A percentile compares a stretch with the other conserved stretches of the same genome.
phyloP scores from a whole-genome alignment of 1,284 basidiomycete species.

The Bjerkandera adusta region DNA sequence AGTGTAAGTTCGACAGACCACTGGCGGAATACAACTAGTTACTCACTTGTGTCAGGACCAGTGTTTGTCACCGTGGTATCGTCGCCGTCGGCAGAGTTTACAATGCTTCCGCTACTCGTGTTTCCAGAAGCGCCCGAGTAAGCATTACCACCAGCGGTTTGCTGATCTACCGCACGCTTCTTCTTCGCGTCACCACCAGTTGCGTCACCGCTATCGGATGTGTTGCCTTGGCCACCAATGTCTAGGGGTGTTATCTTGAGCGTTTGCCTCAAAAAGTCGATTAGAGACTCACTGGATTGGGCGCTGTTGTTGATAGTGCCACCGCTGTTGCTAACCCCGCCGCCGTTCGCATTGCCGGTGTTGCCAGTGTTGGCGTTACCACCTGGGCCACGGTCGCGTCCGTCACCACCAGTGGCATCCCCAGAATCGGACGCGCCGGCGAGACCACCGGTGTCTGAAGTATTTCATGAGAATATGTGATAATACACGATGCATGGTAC shows the following conservation, averaged over 20 bases:
- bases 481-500: conserved; percentile 1
- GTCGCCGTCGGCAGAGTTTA: conserved; percentile 15
- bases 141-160: conserved; percentile 24
- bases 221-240: conserved; percentile 16
- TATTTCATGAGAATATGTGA: not conserved
- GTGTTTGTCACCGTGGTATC: conserved; percentile 15
- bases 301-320: conserved; percentile 14
- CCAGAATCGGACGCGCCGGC: conserved; percentile 15
- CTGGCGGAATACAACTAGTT: not conserved
- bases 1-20: not conserved
- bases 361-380: conserved; percentile 19
- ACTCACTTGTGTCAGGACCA: conserved; percentile 14
- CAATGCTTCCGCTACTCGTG: conserved; percentile 16
- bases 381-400: conserved; percentile 16
- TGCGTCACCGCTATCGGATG: conserved; percentile 16
- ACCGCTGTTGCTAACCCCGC: conserved; percentile 15
- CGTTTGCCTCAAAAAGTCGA: too few relatives aligned
- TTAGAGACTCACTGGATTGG: conserved; percentile 12
- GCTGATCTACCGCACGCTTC: conserved; percentile 17
- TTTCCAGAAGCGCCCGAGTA: conserved; percentile 20
- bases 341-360: conserved; percentile 16
- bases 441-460: conserved; percentile 11
- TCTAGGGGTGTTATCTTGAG: conserved; percentile 11
- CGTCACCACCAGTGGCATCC: conserved; percentile 16
- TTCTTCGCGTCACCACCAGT: conserved; percentile 14